These are phyloP conservation scores for Trypanosomatidae sp. DNA, from an alignment of 208 protist species.

Conservation along the genomic window DNA sequence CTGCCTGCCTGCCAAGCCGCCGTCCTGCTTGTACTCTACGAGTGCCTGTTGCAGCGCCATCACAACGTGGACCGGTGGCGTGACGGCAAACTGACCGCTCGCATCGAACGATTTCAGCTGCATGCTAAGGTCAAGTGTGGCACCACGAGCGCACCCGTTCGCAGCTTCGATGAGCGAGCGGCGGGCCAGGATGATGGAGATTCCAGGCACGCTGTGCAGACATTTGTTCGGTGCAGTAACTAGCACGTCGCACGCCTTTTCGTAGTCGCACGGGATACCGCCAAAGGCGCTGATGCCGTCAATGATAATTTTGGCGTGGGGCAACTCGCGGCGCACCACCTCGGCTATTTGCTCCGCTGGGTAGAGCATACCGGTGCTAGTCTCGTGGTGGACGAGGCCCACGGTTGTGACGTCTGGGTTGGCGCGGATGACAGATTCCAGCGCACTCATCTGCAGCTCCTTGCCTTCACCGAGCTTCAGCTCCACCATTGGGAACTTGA, in stretches of 20 bases:
- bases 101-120: slow-evolving; percentile 69
- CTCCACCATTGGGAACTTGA: slow-evolving; percentile 50
- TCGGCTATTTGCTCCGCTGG: slow-evolving; percentile 61
- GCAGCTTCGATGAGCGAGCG: slow-evolving; percentile 38
- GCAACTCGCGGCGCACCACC: slow-evolving; percentile 44
- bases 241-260: slow-evolving; percentile 68
- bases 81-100: slow-evolving; percentile 76
- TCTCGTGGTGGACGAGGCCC: slow-evolving; percentile 87
- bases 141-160: slow-evolving; percentile 57
- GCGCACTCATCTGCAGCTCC: slow-evolving; percentile 46
- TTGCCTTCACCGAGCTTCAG: slow-evolving; percentile 63
- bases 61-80: slow-evolving; percentile 81
- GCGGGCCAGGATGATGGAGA: slow-evolving; percentile 67
- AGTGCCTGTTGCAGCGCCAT: slow-evolving; percentile 81
- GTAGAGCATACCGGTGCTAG: slow-evolving; percentile 90
- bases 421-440: slow-evolving; percentile 43
- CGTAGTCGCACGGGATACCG: slow-evolving; percentile 55
- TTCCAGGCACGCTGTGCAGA: slow-evolving; percentile 87
- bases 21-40: slow-evolving; percentile 71
- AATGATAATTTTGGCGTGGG: slow-evolving; percentile 71
- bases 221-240: slow-evolving; percentile 89
- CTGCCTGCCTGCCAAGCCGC: slow-evolving; percentile 50
- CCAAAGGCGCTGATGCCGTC: slow-evolving; percentile 90
- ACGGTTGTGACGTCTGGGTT: slow-evolving; percentile 75
- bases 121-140: slow-evolving; percentile 68